Conservation (phyloP, 768 basidiomycete genomes). For the Phylloporus arenicola region DNA sequence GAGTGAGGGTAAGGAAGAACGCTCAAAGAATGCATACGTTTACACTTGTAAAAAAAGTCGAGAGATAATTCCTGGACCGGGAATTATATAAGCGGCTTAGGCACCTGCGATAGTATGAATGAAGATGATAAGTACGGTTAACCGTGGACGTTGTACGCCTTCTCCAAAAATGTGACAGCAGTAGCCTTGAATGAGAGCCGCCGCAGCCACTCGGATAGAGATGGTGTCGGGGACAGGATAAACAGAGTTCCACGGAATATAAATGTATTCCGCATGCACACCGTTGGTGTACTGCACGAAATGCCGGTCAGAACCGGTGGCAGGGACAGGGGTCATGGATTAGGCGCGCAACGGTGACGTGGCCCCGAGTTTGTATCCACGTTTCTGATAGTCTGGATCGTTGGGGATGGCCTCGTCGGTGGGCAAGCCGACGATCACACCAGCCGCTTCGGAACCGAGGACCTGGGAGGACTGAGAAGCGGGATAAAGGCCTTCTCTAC, state of each 20-base stretch:
- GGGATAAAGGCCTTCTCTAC: constrained; percentile 62
- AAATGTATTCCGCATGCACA: constrained; percentile 67
- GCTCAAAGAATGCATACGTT: too few species aligned
- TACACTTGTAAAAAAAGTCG: too few species aligned
- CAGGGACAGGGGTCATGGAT: not conserved
- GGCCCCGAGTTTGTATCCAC: constrained; percentile 62
- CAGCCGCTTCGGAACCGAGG: constrained; percentile 76
- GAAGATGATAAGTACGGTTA: too few species aligned
- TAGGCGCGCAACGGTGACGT: constrained; percentile 60
- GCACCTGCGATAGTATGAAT: too few species aligned
- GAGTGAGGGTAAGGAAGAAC: too few species aligned
- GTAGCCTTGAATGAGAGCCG: constrained; percentile 77
- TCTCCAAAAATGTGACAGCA: constrained; percentile 68
- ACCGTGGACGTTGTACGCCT: constrained; percentile 63
- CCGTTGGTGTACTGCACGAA: constrained; percentile 39
- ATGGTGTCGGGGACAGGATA: constrained; percentile 62
- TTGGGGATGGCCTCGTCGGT: constrained; percentile 55
- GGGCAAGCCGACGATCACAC: constrained; percentile 70
- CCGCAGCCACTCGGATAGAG: constrained; percentile 58
- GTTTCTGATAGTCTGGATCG: constrained; percentile 57
- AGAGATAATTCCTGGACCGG: too few species aligned
- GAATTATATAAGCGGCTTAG: too few species aligned
- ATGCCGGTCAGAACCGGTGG: not conserved
- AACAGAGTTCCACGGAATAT: constrained; percentile 55
- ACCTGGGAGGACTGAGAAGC: constrained; percentile 53